phyloP scores from a whole-genome alignment of 2,329 filamentous ascomycete genomes.

The Sporothrix brasiliensis region DNA sequence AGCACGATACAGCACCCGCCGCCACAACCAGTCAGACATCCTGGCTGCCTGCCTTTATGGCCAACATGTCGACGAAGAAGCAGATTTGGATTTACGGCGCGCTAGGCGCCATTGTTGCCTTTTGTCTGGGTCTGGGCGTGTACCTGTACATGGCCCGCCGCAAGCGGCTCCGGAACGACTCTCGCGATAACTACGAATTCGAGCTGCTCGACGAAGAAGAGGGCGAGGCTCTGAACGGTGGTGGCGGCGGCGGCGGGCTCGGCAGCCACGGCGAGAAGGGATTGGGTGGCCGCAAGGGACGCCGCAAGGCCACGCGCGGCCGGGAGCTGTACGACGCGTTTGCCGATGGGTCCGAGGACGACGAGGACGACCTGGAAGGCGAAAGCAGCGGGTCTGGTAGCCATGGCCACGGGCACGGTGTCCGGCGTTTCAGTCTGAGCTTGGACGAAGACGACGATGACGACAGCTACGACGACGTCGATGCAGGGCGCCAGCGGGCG shows the following conservation, averaged over 20 bases:
- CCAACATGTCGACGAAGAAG: slow-evolving; percentile 81
- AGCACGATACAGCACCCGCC: slow-evolving; percentile 38
- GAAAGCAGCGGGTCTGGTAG: not conserved
- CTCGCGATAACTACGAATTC: slow-evolving; percentile 87
- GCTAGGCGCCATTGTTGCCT: slow-evolving; percentile 78
- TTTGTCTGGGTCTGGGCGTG: slow-evolving; percentile 77
- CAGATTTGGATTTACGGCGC: slow-evolving; percentile 94
- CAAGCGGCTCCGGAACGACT: slow-evolving; percentile 71
- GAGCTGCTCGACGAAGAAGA: slow-evolving; percentile 88
- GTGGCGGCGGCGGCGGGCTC: slow-evolving; percentile 30
- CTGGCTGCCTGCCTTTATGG: slow-evolving; percentile 83
- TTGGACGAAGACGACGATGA: slow-evolving; percentile 68
- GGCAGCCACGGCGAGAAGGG: slow-evolving; percentile 46
- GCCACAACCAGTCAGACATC: slow-evolving; percentile 55
- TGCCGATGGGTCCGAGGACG: slow-evolving; percentile 80
- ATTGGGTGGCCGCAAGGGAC: slow-evolving; percentile 44
- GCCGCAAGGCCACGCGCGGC: slow-evolving; percentile 60
- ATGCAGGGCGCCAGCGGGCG: not conserved
- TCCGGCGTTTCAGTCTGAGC: slow-evolving; percentile 29
- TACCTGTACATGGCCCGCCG: slow-evolving; percentile 82
- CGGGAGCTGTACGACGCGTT: slow-evolving; percentile 98
- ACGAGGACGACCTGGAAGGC: slow-evolving; percentile 53
- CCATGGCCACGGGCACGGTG: slow-evolving; percentile 4
- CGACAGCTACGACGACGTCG: slow-evolving; percentile 48
- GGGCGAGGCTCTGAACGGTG: slow-evolving; percentile 56